Evolutionary conservation across 768 basidiomycete species (phyloP), one percentile per base, ranked within the genome.

Genomic region (Auricularia heimuer): DNA sequence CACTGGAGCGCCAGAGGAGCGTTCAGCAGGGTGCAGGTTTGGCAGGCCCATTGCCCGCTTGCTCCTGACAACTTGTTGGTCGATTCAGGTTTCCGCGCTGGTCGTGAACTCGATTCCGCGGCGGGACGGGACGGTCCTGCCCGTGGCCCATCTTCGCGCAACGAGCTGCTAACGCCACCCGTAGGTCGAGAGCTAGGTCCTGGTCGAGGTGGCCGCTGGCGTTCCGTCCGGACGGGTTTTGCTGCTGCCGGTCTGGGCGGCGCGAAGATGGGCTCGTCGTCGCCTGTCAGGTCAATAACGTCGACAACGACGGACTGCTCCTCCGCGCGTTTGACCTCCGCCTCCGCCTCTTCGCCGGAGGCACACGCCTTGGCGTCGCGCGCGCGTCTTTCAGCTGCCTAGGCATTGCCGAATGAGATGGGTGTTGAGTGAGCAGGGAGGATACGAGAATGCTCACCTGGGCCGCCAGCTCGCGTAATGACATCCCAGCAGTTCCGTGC

Each of bases 331-430:
- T 80, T 82, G 1, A 85, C 86, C 72, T 90, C 90, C 2, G 73
- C 77, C 67, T 84, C 74, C 1, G 84, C 86, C 14, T 77, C 61
- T 10, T 76, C 75, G 1, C 86, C 36, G 10, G 82, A 85, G 2
- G 81, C 89, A 68, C 95, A 98, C 0, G 82, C 74, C 70, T 86
- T 86, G 69, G 89, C 88, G 70, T 97, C 94, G 11, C 77, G 76
- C 12, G 80, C 77, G 67, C 95, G 79, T 64, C 88, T 81, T 71
- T 95, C 93, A 0, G 95, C 95, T 61, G 95, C 95, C 94, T 97
- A 70, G 12, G 63, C 62, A 35, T 47, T 58, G 47, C 29, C 29
- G 29, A 29, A 29, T 29, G 29, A 29, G 29, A 29, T 29, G 29
- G 29, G 29, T 29, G 29, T 29, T 29, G 29, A 2, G 29, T 29